Evolutionary conservation across 768 basidiomycete species (phyloP).

Genomic region (Termitomyces sp.): DNA sequence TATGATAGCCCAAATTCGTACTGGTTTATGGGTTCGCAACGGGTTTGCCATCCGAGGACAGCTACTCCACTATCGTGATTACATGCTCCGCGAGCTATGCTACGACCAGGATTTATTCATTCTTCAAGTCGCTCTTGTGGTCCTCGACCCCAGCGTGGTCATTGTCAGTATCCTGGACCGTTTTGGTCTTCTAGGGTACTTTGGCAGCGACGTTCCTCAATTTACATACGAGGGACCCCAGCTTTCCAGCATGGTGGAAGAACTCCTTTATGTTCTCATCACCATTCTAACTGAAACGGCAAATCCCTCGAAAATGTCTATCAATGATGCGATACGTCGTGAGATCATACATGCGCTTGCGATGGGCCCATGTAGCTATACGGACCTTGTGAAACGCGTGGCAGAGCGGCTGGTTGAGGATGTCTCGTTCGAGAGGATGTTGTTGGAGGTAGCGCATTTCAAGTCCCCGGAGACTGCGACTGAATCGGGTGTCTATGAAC

Average conservation of each 20-base stretch:
- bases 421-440: conserved; percentile 72
- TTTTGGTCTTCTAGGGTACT: conserved; percentile 79
- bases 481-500: conserved; percentile 85
- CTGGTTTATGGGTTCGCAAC: conserved; percentile 96
- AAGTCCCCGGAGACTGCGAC: conserved; percentile 72
- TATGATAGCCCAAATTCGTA: conserved; percentile 93
- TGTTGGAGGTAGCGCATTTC: conserved; percentile 79
- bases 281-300: conserved; percentile 81
- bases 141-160: conserved; percentile 75
- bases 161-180: conserved; percentile 87
- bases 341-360: conserved; percentile 92
- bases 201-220: conserved; percentile 63
- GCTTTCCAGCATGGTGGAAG: conserved; percentile 84
- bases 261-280: conserved; percentile 84
- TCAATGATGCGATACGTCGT: conserved; percentile 62
- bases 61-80: conserved; percentile 92
- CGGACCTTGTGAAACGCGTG: conserved; percentile 87
- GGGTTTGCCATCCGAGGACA: conserved; percentile 95
- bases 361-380: conserved; percentile 82
- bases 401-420: conserved; percentile 89
- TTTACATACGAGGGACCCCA: conserved; percentile 66
- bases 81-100: conserved; percentile 91
- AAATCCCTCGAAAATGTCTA: conserved; percentile 64
- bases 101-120: conserved; percentile 93
- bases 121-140: conserved; percentile 73